phyloP scores from a whole-genome alignment of 345 rosid species.

The Heritiera littoralis region DNA sequence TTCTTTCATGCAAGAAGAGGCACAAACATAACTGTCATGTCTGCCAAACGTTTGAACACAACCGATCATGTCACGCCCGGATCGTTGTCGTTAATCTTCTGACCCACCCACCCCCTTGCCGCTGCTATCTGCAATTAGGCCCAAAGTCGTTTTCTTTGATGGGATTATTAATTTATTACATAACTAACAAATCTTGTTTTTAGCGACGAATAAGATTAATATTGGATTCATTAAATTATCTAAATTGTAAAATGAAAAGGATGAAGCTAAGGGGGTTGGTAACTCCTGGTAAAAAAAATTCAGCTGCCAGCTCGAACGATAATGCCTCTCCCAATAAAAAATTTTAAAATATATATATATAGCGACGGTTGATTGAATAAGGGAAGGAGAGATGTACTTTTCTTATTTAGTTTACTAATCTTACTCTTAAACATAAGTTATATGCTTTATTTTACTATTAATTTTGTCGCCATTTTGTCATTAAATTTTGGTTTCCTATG shows the following conservation, averaged over 20 bases:
- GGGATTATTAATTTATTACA: background rate
- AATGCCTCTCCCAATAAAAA: too few relatives aligned
- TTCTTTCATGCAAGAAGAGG: background rate
- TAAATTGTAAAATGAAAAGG: too few relatives aligned
- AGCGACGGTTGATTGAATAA: too few relatives aligned
- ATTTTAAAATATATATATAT: too few relatives aligned
- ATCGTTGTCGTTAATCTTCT: background rate
- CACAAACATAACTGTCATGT: slow-evolving; percentile 6
- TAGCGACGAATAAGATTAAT: background rate
- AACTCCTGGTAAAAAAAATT: too few relatives aligned
- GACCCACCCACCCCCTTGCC: background rate
- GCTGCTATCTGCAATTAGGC: background rate
- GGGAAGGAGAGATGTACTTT: background rate
- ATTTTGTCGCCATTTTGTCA: background rate
- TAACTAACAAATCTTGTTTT: too few relatives aligned
- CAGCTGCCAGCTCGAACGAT: too few relatives aligned
- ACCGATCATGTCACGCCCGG: background rate
- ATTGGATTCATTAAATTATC: too few relatives aligned
- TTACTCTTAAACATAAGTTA: background rate
- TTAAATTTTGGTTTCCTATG: too few relatives aligned
- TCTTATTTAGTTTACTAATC: background rate
- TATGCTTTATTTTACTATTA: background rate
- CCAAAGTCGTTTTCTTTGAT: background rate
- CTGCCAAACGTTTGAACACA: background rate
- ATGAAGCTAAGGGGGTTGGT: too few relatives aligned